Conservation (phyloP, 192 early-diverging fungal species). For the Thamnidium elegans region DNA sequence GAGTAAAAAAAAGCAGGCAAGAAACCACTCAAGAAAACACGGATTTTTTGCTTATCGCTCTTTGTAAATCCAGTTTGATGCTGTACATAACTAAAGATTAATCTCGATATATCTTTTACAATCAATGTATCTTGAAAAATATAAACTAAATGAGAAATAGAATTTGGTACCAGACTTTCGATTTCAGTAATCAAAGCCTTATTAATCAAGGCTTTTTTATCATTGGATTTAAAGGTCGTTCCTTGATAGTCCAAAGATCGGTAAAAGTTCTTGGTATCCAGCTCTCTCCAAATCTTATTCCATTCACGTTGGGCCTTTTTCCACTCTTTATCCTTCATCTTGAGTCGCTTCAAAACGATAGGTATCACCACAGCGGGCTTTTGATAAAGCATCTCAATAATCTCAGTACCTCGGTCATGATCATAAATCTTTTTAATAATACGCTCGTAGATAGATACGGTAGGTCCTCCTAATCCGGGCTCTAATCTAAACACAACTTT, state of each 20-base stretch:
- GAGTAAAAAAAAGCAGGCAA: conserved; percentile 66
- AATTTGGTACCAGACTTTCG: conserved; percentile 41
- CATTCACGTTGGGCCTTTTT: conserved; percentile 83
- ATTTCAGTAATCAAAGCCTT: conserved; percentile 85
- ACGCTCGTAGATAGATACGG: conserved; percentile 83
- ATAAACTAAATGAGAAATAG: conserved; percentile 66
- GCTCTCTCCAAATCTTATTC: conserved; percentile 96
- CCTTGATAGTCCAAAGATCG: conserved; percentile 94
- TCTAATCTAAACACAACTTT: conserved; percentile 66
- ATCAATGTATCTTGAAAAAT: conserved; percentile 66
- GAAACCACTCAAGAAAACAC: conserved; percentile 69
- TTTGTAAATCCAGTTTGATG: conserved; percentile 45
- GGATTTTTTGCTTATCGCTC: conserved; percentile 69
- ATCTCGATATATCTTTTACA: conserved; percentile 71
- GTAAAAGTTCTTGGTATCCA: conserved; percentile 88
- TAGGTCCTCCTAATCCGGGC: conserved; percentile 75
- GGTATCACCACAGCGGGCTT: conserved; percentile 88
- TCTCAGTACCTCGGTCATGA: conserved; percentile 75
- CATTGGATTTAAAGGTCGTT: conserved; percentile 78
- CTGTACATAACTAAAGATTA: conserved; percentile 70
- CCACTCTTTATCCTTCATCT: conserved; percentile 99
- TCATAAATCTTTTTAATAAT: conserved; percentile 95
- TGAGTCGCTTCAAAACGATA: conserved; percentile 89
- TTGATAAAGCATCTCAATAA: conserved; percentile 88
- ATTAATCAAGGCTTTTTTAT: conserved; percentile 72